Conservation (phyloP, 1,139 yeast species). For the Hyphopichia pseudoburtonii region DNA sequence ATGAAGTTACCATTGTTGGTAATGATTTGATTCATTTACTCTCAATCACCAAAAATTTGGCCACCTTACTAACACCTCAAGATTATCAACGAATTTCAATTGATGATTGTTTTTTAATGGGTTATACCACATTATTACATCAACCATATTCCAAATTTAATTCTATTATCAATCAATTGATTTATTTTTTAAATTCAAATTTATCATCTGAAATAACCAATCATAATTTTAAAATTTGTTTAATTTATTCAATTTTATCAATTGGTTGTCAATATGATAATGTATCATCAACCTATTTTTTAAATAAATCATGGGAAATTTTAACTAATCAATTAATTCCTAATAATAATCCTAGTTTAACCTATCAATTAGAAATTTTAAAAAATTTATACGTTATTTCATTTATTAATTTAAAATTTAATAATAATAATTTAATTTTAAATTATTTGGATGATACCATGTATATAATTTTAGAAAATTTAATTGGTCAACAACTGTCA, state of each 20-base stretch:
- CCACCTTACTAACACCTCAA: neutral
- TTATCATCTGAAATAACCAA: slow-evolving; percentile 1
- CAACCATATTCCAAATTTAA: slow-evolving; percentile 20
- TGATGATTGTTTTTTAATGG: slow-evolving; percentile 33
- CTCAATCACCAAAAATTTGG: slow-evolving; percentile 29
- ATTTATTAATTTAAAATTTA: slow-evolving; percentile 29
- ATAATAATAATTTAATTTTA: slow-evolving; percentile 36
- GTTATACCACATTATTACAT: slow-evolving; percentile 25
- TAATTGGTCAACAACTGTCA: slow-evolving; percentile 14
- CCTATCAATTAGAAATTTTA: slow-evolving; percentile 38
- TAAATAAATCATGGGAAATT: slow-evolving; percentile 45
- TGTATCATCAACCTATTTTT: slow-evolving; percentile 29
- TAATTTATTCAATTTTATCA: slow-evolving; percentile 26
- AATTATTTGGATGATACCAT: slow-evolving; percentile 49
- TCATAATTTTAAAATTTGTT: slow-evolving; percentile 23
- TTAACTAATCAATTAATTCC: slow-evolving; percentile 45
- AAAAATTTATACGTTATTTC: slow-evolving; percentile 33
- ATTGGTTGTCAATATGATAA: slow-evolving; percentile 20
- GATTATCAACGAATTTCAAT: slow-evolving; percentile 9
- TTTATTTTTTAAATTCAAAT: slow-evolving; percentile 23
- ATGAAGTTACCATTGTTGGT: no score
- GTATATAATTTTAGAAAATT: slow-evolving; percentile 29
- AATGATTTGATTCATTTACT: slow-evolving; percentile 30
- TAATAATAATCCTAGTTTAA: slow-evolving; percentile 38
- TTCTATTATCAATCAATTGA: slow-evolving; percentile 25